Evolutionary conservation across 257 asterid genomes (phyloP).

Genomic region (Mitragyna speciosa): DNA sequence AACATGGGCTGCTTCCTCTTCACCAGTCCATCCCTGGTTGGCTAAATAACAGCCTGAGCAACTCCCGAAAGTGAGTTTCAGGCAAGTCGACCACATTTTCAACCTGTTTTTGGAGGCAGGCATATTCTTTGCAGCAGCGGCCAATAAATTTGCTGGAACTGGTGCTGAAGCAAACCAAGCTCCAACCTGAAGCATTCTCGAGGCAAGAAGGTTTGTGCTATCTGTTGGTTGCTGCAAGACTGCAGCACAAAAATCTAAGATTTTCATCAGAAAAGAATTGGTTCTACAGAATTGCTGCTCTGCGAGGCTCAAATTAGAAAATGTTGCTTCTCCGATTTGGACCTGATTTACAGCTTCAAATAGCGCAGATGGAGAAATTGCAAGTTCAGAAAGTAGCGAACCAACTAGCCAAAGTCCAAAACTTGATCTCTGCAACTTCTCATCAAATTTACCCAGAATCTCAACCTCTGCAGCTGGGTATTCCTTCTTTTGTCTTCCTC

Average conservation of each 20-base stretch:
- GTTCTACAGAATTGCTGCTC: conserved; percentile 58
- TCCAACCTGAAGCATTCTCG: conserved; percentile 73
- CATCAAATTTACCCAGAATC: conserved; percentile 54
- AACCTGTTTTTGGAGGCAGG: conserved; percentile 46
- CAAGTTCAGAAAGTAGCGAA: conserved; percentile 62
- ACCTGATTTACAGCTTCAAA: conserved; percentile 62
- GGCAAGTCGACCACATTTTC: conserved; percentile 52
- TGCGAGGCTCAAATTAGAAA: conserved; percentile 34
- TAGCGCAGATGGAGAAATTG: conserved; percentile 56
- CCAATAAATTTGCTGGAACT: conserved; percentile 50
- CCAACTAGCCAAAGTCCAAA: conserved; percentile 69
- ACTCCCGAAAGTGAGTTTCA: conserved; percentile 45
- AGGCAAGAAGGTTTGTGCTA: conserved; percentile 39
- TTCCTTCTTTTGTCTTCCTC: conserved; percentile 66
- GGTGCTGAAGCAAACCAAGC: conserved; percentile 87
- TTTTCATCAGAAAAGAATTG: conserved; percentile 59
- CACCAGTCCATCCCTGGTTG: conserved; percentile 61
- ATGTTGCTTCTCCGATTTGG: conserved; percentile 41
- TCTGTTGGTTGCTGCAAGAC: conserved; percentile 48
- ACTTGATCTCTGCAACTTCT: conserved; percentile 63
- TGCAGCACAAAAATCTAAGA: conserved; percentile 44
- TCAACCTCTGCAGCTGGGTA: conserved; percentile 54
- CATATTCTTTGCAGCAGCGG: conserved; percentile 60
- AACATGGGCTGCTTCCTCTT: conserved; percentile 69
- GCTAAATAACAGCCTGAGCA: conserved; percentile 44